These are phyloP conservation scores for Hypoxylon perforatum DNA, from an alignment of 495 filamentous ascomycete genomes.

Conservation along the genomic window DNA sequence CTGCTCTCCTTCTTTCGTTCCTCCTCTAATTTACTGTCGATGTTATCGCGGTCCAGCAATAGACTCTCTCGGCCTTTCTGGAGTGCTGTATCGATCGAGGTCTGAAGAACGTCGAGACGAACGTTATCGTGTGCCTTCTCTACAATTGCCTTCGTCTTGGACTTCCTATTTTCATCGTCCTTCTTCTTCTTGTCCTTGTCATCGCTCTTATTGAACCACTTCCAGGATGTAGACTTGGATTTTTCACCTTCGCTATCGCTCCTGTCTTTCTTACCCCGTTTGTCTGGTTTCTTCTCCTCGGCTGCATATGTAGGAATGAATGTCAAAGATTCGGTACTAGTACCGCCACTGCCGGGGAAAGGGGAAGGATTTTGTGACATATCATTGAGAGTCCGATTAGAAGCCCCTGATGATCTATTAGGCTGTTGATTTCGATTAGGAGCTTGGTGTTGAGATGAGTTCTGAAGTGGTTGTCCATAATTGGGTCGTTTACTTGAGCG, in stretches of 20 bases:
- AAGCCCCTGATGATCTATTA: constrained; percentile 27
- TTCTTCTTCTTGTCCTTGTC: constrained; percentile 70
- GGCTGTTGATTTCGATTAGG: constrained; percentile 22
- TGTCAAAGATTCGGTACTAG: constrained; percentile 79
- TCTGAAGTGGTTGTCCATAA: constrained; percentile 47
- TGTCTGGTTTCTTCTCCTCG: constrained; percentile 70
- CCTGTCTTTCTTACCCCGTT: constrained; percentile 75
- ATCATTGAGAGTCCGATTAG: constrained; percentile 65
- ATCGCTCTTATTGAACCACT: constrained; percentile 64
- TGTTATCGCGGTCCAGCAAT: constrained; percentile 77
- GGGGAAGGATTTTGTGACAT: constrained; percentile 71
- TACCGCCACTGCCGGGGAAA: constrained; percentile 74
- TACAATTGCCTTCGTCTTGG: constrained; percentile 62
- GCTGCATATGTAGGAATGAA: constrained; percentile 81
- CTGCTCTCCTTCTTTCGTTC: constrained; percentile 84
- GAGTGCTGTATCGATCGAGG: constrained; percentile 73
- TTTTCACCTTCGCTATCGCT: constrained; percentile 56
- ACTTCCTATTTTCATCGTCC: constrained; percentile 65
- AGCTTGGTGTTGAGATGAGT: constrained; percentile 33
- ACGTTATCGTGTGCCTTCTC: constrained; percentile 77
- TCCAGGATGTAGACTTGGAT: constrained; percentile 45
- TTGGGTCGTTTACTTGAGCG: constrained; percentile 60
- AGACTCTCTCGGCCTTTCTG: constrained; percentile 83
- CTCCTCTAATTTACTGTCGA: constrained; percentile 79
- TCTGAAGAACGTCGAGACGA: constrained; percentile 82